Evolutionary conservation across 2,329 filamentous ascomycete genomes (phyloP), one percentile per base, ranked within the genome.

Genomic region (Colletotrichum sp.): DNA sequence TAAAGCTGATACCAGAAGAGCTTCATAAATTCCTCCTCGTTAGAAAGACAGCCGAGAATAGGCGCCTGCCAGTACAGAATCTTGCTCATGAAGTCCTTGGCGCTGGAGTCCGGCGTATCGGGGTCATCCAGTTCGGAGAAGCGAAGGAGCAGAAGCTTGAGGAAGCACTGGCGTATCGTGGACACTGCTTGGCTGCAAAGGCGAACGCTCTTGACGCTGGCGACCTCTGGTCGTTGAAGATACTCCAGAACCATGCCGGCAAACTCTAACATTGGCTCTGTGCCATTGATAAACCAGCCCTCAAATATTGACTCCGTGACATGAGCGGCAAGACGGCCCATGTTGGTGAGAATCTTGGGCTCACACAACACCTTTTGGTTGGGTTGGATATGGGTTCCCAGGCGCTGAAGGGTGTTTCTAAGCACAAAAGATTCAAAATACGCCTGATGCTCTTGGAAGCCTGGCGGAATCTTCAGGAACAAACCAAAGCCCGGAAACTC

Each of bases 31-130:
- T 95, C 93, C n/a, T 95, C 92, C 60, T 98, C 95, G 8, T 91
- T 89, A 4, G 95, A 94, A 18, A 97, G 92, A 6, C 93, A 92
- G 3, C 93, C 93, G 18, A 99, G 87, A 18, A 99, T 92, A 21
- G 98, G 95, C 24, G 95, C 96, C 83, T 99, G 97, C 97, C 97
- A 99, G 83, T 98, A 99, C 0, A 95, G 92, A 80, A 99, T 92
- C 82, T 96, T 96, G 75, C 95, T 91, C 84, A 99, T 91, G 74
- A 98, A 95, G 1, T 90, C 87, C 30, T 94, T 89, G 1, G 93
- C 92, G 64, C 95, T 93, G 8, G 85, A 83, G 73, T 94, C 91
- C 4, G 90, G 86, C 3, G 87, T 88, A 69, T 92, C 88, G 1
- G 89, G 85, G 39, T 94, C 93, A 66, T 98, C 95, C 68, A 96